These are phyloP conservation scores for Trichosporon coremiiforme DNA, from an alignment of 1,284 basidiomycete species.

Conservation along the genomic window DNA sequence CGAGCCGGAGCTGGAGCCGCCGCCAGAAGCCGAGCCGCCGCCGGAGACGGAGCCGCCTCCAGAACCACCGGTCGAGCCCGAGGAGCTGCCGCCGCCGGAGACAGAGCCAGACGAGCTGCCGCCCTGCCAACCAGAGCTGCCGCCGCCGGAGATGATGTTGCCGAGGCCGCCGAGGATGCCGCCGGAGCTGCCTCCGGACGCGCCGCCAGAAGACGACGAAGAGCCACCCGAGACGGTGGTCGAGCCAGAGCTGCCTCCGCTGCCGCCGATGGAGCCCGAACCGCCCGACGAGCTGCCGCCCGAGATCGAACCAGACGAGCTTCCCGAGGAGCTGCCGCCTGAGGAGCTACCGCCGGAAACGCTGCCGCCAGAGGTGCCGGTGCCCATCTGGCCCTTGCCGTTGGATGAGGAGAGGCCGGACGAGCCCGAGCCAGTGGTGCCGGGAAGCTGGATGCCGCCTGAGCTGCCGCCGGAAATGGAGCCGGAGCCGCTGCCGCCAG, in stretches of 20 bases:
- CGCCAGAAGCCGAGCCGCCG: not conserved
- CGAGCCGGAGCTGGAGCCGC: not conserved
- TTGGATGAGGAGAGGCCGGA: constrained; percentile 1
- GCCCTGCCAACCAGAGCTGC: constrained; percentile 1
- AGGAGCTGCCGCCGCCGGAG: not conserved
- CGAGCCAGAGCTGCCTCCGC: not conserved
- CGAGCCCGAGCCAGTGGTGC: not conserved
- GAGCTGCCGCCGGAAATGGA: not conserved
- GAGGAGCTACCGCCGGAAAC: not conserved
- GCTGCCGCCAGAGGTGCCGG: not conserved
- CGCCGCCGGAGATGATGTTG: not conserved
- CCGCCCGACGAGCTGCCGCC: not conserved
- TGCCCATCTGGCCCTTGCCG: not conserved
- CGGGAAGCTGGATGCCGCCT: not conserved
- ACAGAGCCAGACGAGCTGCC: too few relatives aligned
- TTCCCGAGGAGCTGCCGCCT: not conserved
- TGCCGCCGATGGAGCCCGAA: constrained; percentile 1
- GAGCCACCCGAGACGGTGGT: not conserved
- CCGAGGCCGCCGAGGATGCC: not conserved
- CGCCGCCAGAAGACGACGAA: not conserved
- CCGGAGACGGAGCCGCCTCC: not conserved
- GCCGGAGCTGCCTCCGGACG: not conserved
- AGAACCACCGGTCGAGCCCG: not conserved
- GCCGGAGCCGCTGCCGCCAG: not conserved
- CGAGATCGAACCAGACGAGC: not conserved